Base-by-base conservation (phyloP, 257 asterid genomes). In the Handroanthus guayacan region DNA sequence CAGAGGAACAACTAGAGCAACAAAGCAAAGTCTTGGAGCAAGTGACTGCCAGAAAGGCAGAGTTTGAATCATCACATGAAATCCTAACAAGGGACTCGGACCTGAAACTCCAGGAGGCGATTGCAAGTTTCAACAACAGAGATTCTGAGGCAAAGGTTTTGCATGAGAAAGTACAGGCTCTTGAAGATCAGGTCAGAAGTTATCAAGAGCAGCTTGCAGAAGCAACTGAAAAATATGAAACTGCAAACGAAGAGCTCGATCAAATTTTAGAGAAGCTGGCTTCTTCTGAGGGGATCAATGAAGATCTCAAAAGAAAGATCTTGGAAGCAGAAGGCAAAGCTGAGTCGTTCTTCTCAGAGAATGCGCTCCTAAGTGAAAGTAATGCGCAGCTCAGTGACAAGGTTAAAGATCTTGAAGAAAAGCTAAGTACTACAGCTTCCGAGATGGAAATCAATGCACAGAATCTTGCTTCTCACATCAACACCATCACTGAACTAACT, bases 1-100 rank as follows among this genome's bases (percentile, higher is more conserved):
- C 92, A 0, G 97, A 94, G 82, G 96, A 90, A 75, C 87, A 87
- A 82, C 83, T 90, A 5, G 92, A 88, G 82, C 83, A 83, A 75
- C 91, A 89, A 64, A 87, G 83, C 66, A 79, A 75, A 44, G 72
- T 75, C 60, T 69, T 91, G 89, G 97, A 87, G 84, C 76, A 85
- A 67, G 92, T 85, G 75, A 88, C 83, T 14, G 67, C 88, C 4
- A 80, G 91, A 80, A 86, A 82, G 66, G 71, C 82, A 18, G 97
- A 92, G 77, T 89, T 90, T 20, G 92, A 87, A 79, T 82, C 95
- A 14, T 79, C 91, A 6, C 92, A 86, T 8, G 95, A 84, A 78
- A 81, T 79, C 0, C 71, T 87, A 43, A 77, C 84, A 50, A 86
- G 75, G 86, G 97, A 90, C 60, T 82, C 89, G 2, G 95, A 89